Base-by-base conservation (phyloP, 2,329 filamentous ascomycete genomes). In the Grosmannia huntii region DNA sequence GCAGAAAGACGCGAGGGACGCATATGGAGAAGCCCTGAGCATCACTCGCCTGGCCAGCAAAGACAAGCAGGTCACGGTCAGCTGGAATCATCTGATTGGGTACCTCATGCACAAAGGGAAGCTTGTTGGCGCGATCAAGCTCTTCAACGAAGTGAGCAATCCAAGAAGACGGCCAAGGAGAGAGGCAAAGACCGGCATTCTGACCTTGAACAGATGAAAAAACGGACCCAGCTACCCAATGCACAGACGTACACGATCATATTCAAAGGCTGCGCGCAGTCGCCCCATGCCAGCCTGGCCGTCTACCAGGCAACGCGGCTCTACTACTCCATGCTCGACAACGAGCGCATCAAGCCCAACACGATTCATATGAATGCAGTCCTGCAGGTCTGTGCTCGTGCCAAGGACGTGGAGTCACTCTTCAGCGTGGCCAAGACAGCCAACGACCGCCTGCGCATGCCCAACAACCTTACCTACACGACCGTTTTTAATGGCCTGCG, bases 281-380 rank as follows among this genome's bases (percentile, higher is more conserved):
- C 85, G 19, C 68, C 78, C 1, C 79, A 86, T 60, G 71, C 77
- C 0, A 74, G 79, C 50, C 69, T 81, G 33, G 84, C 84, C 54
- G 78, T 94, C 6, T 70, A 76, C 58, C 84, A 87, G 63, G 89
- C 90, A 0, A 71, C 91, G 52, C 80, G 81, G 60, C 76, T 96
- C 56, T 97, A 95, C 73, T 80, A 89, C 64, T 83, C 83, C 57
- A 87, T 97, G 73, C 77, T 79, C 46, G 77, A 76, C 5, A 77
- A 82, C 41, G 83, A 80, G 1, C 75, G 77, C 9, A 75, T 95
- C 55, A 78, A 84, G 62, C 86, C 88, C 19, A 88, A 84, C 64
- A 86, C 85, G 41, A 87, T 89, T 59, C 94, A 97, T 67, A 83
- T 89, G 62, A 99, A 99, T 68, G 89, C 91, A 11, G 82, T 90